phyloP scores from a whole-genome alignment of 2,329 filamentous ascomycete species.

The Aschersonia sp. region DNA sequence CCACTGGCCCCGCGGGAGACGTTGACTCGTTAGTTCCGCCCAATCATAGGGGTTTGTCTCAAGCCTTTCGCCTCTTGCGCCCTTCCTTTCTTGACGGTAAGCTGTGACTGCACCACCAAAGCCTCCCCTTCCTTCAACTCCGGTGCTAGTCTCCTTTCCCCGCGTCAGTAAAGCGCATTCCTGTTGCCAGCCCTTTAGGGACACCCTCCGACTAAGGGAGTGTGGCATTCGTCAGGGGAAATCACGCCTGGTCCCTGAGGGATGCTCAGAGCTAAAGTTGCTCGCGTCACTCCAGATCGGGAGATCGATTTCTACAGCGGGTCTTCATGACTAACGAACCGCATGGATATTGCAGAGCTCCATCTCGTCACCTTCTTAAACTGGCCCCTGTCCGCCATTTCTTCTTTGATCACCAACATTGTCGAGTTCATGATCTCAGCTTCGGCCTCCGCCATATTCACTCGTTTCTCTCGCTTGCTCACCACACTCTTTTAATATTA shows the following conservation, averaged over 20 bases:
- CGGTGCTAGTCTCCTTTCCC: constrained; percentile 3
- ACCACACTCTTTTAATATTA: constrained; percentile 43
- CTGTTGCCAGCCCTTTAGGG: constrained; percentile 11
- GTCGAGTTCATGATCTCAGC: constrained; percentile 27
- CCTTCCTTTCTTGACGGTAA: constrained; percentile 32
- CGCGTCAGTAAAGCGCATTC: constrained; percentile 11
- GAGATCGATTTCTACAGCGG: constrained; percentile 4
- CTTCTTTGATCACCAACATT: constrained; percentile 17
- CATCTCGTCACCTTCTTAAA: constrained; percentile 29
- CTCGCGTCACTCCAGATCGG: constrained; percentile 9
- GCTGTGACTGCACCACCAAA: constrained; percentile 17
- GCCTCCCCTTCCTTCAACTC: not conserved
- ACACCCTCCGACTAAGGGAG: constrained; percentile 14
- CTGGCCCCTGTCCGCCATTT: constrained; percentile 29
- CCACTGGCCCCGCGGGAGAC: constrained; percentile 41
- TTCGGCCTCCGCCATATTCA: constrained; percentile 37
- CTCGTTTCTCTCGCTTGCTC: constrained; percentile 38
- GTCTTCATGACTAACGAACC: constrained; percentile 16
- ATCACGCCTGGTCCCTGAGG: constrained; percentile 2
- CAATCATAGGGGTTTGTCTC: constrained; percentile 30
- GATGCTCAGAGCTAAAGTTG: constrained; percentile 7
- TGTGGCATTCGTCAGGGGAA: constrained; percentile 8
- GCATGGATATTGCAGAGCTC: constrained; percentile 21
- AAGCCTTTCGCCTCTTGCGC: constrained; percentile 29
- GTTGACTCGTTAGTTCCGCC: constrained; percentile 50